Base-by-base conservation (phyloP, 257 asterid genomes). In the Nicotiana paniculata region DNA sequence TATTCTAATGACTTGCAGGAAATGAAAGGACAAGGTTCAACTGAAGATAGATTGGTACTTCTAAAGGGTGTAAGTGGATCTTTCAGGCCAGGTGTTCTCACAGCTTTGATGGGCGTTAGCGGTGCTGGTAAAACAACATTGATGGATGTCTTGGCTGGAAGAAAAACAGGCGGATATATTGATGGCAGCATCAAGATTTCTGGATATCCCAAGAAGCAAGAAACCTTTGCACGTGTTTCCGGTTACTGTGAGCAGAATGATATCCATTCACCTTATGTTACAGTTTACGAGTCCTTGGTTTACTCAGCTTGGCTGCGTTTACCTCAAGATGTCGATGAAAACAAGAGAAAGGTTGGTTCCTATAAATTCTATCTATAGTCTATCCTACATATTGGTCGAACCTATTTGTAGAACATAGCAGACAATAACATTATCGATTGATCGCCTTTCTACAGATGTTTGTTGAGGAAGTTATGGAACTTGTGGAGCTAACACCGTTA, bases 71-170 rank as follows among this genome's bases (percentile, higher is more conserved):
- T 91, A 24, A 92, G 92, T 84, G 97, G 95, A 32, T 91, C 91
- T 16, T 91, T 92, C 68, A 90, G 89, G 86, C 97, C 95, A 0
- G 95, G 95, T 4, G 80, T 91, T 81, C 90, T 92, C 28, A 88
- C 95, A 13, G 93, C 97, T 76, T 75, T 92, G 64, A 91, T 92
- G 95, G 97, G 97, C 4, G 92, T 92, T 13, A 92, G 93, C 62
- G 97, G 97, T 26, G 97, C 97, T 0, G 97, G 97, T 2, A 92
- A 92, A 87, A 92, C 97, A 0, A 92, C 95, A 11, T 90, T 92
- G 30, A 89, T 92, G 97, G 97, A 92, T 28, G 95, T 92, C 12
- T 81, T 92, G 77, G 93, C 95, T 5, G 97, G 95, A 33, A 86
- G 97, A 39, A 92, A 92, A 86, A 92, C 93, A 0, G 93, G 93